These are phyloP conservation scores for Drosera capensis DNA, from an alignment of 148 eudicot species.

Conservation along the genomic window DNA sequence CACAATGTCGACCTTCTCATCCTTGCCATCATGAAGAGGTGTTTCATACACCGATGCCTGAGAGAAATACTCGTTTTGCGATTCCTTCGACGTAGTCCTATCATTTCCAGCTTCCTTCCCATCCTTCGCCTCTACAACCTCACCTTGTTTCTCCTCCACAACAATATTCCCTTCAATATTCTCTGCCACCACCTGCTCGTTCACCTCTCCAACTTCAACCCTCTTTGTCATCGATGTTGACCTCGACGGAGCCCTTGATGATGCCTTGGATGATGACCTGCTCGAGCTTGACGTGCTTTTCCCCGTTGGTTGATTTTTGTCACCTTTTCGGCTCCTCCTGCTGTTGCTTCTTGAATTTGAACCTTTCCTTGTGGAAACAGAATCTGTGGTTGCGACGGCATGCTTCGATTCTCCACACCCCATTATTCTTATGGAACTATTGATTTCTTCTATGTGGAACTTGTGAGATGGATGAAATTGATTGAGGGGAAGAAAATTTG, in stretches of 20 bases:
- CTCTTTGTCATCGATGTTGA: neutral
- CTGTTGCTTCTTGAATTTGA: conserved; percentile 6
- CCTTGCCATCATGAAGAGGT: neutral
- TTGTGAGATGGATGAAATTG: too few relatives aligned
- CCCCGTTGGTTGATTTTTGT: neutral
- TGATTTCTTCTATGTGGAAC: too few relatives aligned
- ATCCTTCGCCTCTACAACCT: neutral
- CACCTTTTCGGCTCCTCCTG: conserved; percentile 1
- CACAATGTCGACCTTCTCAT: neutral
- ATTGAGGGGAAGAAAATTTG: too few relatives aligned
- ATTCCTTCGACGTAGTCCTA: conserved; percentile 4
- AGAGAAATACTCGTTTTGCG: conserved; percentile 1
- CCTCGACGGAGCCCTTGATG: neutral
- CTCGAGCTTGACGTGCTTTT: neutral
- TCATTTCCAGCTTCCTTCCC: neutral
- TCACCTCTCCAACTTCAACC: neutral
- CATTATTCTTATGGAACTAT: too few relatives aligned
- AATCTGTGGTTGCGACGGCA: conserved; percentile 20
- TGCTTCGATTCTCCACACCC: conserved; percentile 58
- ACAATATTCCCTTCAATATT: neutral
- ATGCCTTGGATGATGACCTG: neutral
- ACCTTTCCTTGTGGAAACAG: conserved; percentile 16
- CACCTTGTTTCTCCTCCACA: neutral
- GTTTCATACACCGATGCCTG: conserved; percentile 3
- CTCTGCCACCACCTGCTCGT: neutral